Evolutionary conservation across 2,329 filamentous ascomycete species (phyloP).

Genomic region (Sporothrix globosa): DNA sequence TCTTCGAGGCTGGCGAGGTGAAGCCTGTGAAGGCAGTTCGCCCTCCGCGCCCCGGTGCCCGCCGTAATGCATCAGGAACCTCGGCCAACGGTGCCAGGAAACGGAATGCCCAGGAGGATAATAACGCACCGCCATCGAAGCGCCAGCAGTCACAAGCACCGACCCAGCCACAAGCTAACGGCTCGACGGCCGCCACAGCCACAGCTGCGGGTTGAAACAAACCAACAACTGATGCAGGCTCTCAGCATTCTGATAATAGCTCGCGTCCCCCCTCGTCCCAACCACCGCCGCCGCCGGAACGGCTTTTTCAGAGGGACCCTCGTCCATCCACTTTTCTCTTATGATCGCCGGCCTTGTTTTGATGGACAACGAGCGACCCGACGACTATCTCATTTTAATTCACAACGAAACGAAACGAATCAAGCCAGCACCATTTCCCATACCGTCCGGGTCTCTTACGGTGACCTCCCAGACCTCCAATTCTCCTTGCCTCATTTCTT

Average conservation of each 20-base stretch:
- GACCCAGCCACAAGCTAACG: slow-evolving; percentile 2
- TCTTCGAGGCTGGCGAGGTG: slow-evolving; percentile 79
- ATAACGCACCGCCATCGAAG: slow-evolving; percentile 41
- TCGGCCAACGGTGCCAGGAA: slow-evolving; percentile 52
- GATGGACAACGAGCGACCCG: slow-evolving; percentile 17
- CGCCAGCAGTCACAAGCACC: slow-evolving; percentile 40
- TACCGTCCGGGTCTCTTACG: neutral
- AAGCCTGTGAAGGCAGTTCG: slow-evolving; percentile 64
- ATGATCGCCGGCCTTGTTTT: slow-evolving; percentile 17
- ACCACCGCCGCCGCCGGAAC: neutral
- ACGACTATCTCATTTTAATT: neutral
- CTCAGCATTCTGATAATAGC: neutral
- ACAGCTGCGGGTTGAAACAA: slow-evolving; percentile 32
- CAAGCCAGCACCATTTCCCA: no score
- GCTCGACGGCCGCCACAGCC: slow-evolving; percentile 18
- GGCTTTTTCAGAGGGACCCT: neutral
- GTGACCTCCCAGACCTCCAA: no score
- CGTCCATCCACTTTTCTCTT: neutral
- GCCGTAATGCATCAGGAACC: slow-evolving; percentile 49
- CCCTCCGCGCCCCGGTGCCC: slow-evolving; percentile 41
- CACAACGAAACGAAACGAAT: neutral
- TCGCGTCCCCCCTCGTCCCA: neutral
- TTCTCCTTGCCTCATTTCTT: neutral
- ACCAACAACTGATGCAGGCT: neutral
- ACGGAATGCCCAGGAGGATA: slow-evolving; percentile 52